Base-by-base conservation (phyloP, 805 yeast genomes). In the Cyberlindnera euphorbiae region DNA sequence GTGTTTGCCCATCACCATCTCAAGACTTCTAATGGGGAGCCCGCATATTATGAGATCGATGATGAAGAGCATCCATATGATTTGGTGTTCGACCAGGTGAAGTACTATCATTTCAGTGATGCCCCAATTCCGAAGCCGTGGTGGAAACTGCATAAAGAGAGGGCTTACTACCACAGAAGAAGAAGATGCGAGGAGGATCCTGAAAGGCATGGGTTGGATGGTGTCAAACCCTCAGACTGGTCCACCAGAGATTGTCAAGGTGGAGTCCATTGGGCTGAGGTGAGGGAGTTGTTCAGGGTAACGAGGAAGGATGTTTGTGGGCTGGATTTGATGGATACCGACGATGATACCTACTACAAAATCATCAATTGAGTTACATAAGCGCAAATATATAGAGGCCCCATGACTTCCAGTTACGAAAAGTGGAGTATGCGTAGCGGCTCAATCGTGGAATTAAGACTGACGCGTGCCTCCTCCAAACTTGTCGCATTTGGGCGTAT, bases 61-160 rank as follows among this genome's bases (percentile, higher is more conserved):
- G 28, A 32, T 3, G 18, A 56, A 11, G 33, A 26, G 3, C 29
- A 26, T 11, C 42, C 46, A 13, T 51, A 46, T 26, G 49, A 49
- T n/a, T 27, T 32, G 14, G 28, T 47, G 5, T 41, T 59, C 7
- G 42, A 49, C 6, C 53, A 60, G 9, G 55, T 69, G 5, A 71
- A 68, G 47, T 61, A 75, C 36, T 53, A 78, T 19, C 88, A 81
- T 52, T 81, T 74, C 53, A 73, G 82, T 4, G 88, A 81, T 50
- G 67, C 69, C 24, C 87, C 87, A 6, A 55, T 79, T 6, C 75
- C 79, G 0, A 79, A 81, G 49, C 87, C 86, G 5, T 79, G 87
- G 87, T 53, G 40, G 32, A 17, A 38, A 13, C 45, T 46, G 18
- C 30, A 38, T 7, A 38, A 30, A 1, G 15, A 36, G 0, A 33